These are phyloP conservation scores for Karstenula rhodostoma DNA, from an alignment of 2,329 filamentous ascomycete species.

Conservation along the genomic window DNA sequence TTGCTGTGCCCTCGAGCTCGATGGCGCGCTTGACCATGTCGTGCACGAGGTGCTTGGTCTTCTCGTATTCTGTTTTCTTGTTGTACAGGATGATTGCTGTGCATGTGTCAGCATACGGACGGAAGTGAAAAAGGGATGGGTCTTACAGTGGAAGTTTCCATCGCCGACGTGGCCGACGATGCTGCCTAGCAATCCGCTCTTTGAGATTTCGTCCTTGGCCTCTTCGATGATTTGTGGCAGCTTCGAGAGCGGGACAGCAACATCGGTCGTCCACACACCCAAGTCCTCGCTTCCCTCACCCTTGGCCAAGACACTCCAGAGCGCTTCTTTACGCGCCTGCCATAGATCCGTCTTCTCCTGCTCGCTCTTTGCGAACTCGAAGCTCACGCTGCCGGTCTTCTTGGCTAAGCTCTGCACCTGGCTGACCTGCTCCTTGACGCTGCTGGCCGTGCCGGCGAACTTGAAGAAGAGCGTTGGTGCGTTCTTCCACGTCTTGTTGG, in stretches of 20 bases:
- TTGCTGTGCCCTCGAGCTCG: conserved; percentile 85
- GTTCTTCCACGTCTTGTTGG: conserved; percentile 72
- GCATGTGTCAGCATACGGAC: conserved; percentile 1
- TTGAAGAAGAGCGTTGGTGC: conserved; percentile 78
- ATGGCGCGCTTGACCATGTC: conserved; percentile 87
- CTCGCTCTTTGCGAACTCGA: conserved; percentile 72
- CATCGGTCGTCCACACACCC: conserved; percentile 81
- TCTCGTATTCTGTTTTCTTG: conserved; percentile 69
- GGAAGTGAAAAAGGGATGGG: conserved; percentile 17
- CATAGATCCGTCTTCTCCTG: conserved; percentile 75
- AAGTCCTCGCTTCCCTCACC: conserved; percentile 64
- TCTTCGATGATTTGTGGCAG: conserved; percentile 79
- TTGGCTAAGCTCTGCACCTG: conserved; percentile 70
- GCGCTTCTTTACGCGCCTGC: conserved; percentile 77
- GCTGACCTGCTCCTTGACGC: conserved; percentile 80
- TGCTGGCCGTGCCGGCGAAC: conserved; percentile 71
- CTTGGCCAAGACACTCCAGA: conserved; percentile 76
- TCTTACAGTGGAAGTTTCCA: conserved; percentile 75
- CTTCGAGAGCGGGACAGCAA: conserved; percentile 77
- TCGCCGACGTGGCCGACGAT: conserved; percentile 80
- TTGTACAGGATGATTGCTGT: conserved; percentile 69
- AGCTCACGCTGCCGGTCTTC: conserved; percentile 67
- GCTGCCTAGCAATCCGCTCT: conserved; percentile 68
- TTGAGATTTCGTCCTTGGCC: conserved; percentile 72
- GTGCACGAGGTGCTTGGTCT: conserved; percentile 76